A percentile compares a stretch with the other conserved stretches of the same genome.
These are phyloP conservation scores for Hymenoscyphus scutula DNA, from an alignment of 2,329 filamentous ascomycete species.

Conservation along the genomic window DNA sequence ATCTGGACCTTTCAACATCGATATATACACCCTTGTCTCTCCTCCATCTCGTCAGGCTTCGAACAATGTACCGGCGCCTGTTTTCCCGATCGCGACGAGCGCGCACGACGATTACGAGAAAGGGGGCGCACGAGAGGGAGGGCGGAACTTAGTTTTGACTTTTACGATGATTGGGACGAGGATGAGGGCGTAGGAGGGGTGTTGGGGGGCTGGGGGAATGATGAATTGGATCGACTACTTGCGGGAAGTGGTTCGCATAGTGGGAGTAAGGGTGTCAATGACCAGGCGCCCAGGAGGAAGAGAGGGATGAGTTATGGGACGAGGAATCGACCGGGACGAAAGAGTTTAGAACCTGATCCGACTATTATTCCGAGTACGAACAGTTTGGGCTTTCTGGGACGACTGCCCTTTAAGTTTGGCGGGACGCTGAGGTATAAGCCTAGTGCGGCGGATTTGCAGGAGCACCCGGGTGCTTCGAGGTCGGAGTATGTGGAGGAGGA, in stretches of 20 bases:
- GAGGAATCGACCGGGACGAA: conserved; percentile 50
- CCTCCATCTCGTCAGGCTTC: conserved; percentile 62
- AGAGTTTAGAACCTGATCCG: conserved; percentile 63
- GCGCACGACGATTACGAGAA: conserved; percentile 65
- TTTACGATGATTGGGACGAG: conserved; percentile 95
- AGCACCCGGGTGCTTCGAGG: conserved; percentile 65
- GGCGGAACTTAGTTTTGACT: conserved; percentile 88
- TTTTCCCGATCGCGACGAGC: conserved; percentile 70
- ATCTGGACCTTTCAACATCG: conserved; percentile 86
- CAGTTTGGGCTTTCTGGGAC: conserved; percentile 78
- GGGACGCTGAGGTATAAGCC: conserved; percentile 83
- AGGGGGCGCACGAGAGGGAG: conserved; percentile 56
- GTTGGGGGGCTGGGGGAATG: conserved; percentile 71
- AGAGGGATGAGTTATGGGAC: conserved; percentile 89
- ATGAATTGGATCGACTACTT: conserved; percentile 81
- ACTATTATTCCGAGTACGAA: conserved; percentile 88
- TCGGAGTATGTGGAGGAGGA: conserved; percentile 49
- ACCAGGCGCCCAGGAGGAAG: conserved; percentile 67
- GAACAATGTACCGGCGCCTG: conserved; percentile 72
- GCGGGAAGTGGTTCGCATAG: conserved; percentile 60
- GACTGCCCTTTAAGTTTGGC: conserved; percentile 81
- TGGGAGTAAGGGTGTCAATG: conserved; percentile 44
- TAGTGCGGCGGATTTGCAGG: conserved; percentile 84
- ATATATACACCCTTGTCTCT: conserved; percentile 80
- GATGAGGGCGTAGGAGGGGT: conserved; percentile 55